Evolutionary conservation across 1,139 yeast species (phyloP).

Genomic region (Yamadazyma sp.): DNA sequence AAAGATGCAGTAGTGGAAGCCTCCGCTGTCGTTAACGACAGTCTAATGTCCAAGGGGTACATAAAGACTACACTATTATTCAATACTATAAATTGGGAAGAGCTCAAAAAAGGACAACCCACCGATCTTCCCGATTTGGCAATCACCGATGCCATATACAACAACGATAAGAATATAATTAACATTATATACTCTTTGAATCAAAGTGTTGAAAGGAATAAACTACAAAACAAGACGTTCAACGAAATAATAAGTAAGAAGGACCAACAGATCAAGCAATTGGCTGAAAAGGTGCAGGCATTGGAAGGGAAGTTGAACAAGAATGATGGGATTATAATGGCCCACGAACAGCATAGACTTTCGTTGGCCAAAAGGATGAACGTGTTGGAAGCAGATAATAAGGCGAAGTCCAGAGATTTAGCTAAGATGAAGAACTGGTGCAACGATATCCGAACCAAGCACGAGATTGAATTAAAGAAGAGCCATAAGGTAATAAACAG

Average conservation of each 20-base stretch:
- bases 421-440: conserved; percentile 29
- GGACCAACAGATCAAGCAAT: conserved; percentile 29
- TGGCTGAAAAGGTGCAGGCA: conserved; percentile 23
- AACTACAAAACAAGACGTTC: conserved; percentile 34
- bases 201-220: conserved; percentile 39
- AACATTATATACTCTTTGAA: conserved; percentile 43
- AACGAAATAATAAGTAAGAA: conserved; percentile 30
- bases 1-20: conserved; percentile 38
- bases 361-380: conserved; percentile 17
- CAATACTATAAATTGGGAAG: conserved; percentile 36
- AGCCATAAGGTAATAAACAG: conserved; percentile 36
- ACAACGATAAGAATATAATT: conserved; percentile 44
- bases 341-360: conserved; percentile 15
- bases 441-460: conserved; percentile 34
- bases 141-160: conserved; percentile 32
- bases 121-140: conserved; percentile 16
- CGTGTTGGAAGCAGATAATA: conserved; percentile 24
- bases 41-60: conserved; percentile 39
- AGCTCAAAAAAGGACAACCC: conserved; percentile 22
- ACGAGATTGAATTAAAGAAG: conserved; percentile 42
- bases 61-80: conserved; percentile 33
- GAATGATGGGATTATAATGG: conserved; percentile 7
- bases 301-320: conserved; percentile 22
- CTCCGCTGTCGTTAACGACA: conserved; percentile 38
- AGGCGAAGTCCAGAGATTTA: conserved; percentile 31